Evolutionary conservation across 2,329 filamentous ascomycete species (phyloP), one percentile per base, ranked within the genome.

Genomic region (Aureobasidium uvarum): DNA sequence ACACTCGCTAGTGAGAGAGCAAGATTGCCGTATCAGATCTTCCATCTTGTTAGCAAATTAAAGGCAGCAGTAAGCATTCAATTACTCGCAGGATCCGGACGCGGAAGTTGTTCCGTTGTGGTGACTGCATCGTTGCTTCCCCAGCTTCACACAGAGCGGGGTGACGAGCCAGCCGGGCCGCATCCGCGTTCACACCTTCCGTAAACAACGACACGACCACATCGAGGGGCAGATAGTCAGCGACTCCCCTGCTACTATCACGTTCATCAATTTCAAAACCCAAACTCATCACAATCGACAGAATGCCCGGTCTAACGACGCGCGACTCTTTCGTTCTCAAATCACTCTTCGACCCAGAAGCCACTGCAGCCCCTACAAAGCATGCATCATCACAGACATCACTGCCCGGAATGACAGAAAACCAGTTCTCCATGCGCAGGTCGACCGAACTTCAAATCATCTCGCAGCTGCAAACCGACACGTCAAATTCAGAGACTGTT

Each of bases 291-390:
- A 18, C 14, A 25, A 25, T 6, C 20, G 18, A 14, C 55, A 59
- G 38, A 18, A 68, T 68, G 67, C 62, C 71, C 4, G 64, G 68
- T 6, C 69, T 79, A 25, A 74, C 75, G 31, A 66, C 71, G 23
- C 77, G 77, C 50, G 77, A 79, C 67, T 69, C 69, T 4, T 73
- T 73, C 54, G 76, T 78, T 23, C 68, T 79, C 16, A 71, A 73
- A 46, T 75, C 77, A 0, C 72, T 79, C 1, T 79, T 79, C 69
- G 76, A 78, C 60, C 76, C 77, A 36, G 77, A 78, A 66, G 73
- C 76, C 2, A 72, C 76, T 6, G 74, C 76, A 14, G 75, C 76
- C n/a, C 11, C 33, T 6, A 36, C 46, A 20, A 55, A 62, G 18
- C 66, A 66, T 52, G 39, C 45, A 10, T 48, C 56, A 16, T 31